Evolutionary conservation across 1,284 basidiomycete genomes (phyloP).

Genomic region (Dichomitus squalens): DNA sequence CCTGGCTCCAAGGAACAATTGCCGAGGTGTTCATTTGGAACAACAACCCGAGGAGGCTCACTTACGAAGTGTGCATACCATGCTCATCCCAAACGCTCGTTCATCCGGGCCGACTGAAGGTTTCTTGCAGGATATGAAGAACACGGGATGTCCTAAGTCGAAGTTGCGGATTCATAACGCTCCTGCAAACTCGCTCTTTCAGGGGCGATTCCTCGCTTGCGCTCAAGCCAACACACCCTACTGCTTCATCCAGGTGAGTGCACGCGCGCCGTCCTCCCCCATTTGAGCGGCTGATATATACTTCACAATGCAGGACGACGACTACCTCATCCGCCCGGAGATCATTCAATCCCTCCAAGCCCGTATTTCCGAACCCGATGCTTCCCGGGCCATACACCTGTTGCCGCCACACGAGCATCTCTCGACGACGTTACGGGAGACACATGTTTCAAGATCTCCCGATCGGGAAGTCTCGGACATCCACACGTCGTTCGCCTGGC

Average conservation of each 20-base stretch:
- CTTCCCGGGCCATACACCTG: constrained; percentile 47
- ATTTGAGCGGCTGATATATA: neutral
- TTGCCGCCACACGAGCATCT: constrained; percentile 65
- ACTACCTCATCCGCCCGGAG: constrained; percentile 62
- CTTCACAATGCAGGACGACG: constrained; percentile 57
- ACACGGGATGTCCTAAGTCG: constrained; percentile 43
- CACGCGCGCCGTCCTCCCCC: neutral
- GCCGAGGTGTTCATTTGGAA: constrained; percentile 64
- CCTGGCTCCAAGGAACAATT: constrained; percentile 49
- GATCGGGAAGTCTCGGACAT: no score
- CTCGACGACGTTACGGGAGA: constrained; percentile 40
- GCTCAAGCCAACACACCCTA: constrained; percentile 50
- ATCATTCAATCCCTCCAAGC: constrained; percentile 53
- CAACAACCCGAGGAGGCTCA: constrained; percentile 51
- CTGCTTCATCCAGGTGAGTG: constrained; percentile 63
- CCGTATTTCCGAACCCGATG: constrained; percentile 34
- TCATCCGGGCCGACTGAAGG: constrained; percentile 1
- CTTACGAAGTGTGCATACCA: constrained; percentile 40
- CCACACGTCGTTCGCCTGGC: constrained; percentile 66
- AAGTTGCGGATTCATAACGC: constrained; percentile 62
- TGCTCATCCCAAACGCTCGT: constrained; percentile 1
- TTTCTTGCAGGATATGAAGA: constrained; percentile 47
- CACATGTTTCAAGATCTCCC: constrained; percentile 24
- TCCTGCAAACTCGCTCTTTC: constrained; percentile 59
- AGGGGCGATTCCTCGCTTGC: constrained; percentile 67